phyloP scores from a whole-genome alignment of 257 asterid genomes.

The Penstemon newberryi region DNA sequence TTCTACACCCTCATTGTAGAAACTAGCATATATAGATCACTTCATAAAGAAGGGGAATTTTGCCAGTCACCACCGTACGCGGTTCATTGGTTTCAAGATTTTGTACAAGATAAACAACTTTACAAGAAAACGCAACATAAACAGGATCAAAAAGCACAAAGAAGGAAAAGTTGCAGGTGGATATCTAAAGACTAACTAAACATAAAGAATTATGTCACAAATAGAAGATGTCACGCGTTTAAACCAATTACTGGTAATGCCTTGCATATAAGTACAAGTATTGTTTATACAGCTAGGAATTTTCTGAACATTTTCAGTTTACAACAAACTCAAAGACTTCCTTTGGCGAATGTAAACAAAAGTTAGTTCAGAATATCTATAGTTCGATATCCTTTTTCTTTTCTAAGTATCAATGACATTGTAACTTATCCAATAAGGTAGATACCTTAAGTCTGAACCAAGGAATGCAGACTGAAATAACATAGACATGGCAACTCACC shows the following conservation, averaged over 20 bases:
- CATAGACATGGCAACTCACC: neutral
- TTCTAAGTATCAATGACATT: slow-evolving; percentile 3
- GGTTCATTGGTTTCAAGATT: slow-evolving; percentile 1
- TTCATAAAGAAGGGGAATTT: neutral
- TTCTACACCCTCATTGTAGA: neutral
- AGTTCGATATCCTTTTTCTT: neutral
- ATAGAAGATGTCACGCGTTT: too few species aligned
- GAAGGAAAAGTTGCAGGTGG: neutral
- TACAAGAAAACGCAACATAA: neutral
- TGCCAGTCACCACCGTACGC: neutral
- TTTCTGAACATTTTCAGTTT: neutral
- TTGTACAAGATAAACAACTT: neutral
- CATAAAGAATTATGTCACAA: too few species aligned
- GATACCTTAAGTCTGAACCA: neutral
- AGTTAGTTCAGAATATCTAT: neutral
- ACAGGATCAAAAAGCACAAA: neutral
- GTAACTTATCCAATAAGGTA: neutral
- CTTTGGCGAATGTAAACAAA: neutral
- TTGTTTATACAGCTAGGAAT: neutral
- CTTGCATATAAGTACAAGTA: too few species aligned
- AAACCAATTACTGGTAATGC: too few species aligned
- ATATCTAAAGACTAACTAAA: neutral
- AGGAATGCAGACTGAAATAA: neutral
- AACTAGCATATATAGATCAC: neutral
- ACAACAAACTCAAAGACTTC: neutral